phyloP scores from a whole-genome alignment of 169 alveolate species.

The Plasmodium gaboni region DNA sequence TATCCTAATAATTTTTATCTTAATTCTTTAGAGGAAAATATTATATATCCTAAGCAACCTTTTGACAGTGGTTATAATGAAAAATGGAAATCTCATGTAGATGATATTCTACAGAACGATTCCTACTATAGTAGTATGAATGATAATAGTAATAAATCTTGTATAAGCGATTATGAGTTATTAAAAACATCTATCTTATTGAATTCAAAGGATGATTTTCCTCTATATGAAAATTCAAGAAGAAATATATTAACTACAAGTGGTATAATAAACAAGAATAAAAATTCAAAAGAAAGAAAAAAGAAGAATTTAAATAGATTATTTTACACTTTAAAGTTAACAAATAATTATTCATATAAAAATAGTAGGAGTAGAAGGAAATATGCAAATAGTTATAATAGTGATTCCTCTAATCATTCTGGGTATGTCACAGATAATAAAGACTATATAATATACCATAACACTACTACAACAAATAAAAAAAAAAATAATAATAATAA shows the following conservation, averaged over 20 bases:
- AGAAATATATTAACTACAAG: not conserved
- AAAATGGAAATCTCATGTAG: not conserved
- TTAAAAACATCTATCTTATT: not conserved
- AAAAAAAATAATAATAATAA: not conserved
- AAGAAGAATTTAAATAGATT: slow-evolving; percentile 45
- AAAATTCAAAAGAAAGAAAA: slow-evolving; percentile 3
- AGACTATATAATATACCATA: not conserved
- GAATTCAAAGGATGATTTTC: slow-evolving; percentile 3
- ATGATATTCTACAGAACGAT: slow-evolving; percentile 3
- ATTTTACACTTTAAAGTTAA: slow-evolving; percentile 34
- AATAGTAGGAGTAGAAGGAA: slow-evolving; percentile 9
- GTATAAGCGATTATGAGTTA: too few relatives aligned
- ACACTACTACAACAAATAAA: not conserved
- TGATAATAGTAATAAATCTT: slow-evolving; percentile 16
- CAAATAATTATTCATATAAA: slow-evolving; percentile 6
- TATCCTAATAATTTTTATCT: not conserved
- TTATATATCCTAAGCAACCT: not conserved
- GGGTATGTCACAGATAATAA: not conserved
- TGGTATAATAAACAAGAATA: slow-evolving; percentile 13
- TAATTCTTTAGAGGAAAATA: not conserved
- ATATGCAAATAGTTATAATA: not conserved
- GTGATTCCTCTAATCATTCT: not conserved
- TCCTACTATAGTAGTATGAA: slow-evolving; percentile 1
- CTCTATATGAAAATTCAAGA: slow-evolving; percentile 13
- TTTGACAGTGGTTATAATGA: not conserved